phyloP scores from a whole-genome alignment of 768 basidiomycete genomes.

The Tricholoma flavovirens region DNA sequence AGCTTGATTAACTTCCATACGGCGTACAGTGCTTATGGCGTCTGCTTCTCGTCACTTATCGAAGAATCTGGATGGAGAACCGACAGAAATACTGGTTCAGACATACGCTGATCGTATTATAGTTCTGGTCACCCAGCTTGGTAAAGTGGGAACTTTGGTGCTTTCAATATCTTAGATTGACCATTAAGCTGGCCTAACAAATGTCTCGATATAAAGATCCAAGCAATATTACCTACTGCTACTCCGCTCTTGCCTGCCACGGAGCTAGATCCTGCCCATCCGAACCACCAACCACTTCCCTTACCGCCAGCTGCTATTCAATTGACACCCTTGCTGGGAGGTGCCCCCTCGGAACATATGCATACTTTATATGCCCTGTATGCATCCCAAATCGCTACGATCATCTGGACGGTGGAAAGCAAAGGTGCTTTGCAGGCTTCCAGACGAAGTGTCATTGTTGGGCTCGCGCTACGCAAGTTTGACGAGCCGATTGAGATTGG shows the following conservation, averaged over 20 bases:
- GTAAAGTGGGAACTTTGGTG: conserved; percentile 87
- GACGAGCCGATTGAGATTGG: conserved; percentile 21
- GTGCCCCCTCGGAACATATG: conserved; percentile 59
- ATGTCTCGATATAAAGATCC: conserved; percentile 48
- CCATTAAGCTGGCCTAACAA: conserved; percentile 5
- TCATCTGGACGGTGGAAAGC: conserved; percentile 63
- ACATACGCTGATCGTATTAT: conserved; percentile 74
- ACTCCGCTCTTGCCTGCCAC: conserved; percentile 41
- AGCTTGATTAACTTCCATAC: not conserved
- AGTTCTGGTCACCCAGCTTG: conserved; percentile 85
- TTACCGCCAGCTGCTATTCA: conserved; percentile 66
- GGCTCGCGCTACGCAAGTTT: conserved; percentile 55
- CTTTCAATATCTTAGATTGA: conserved; percentile 12
- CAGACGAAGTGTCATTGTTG: conserved; percentile 64
- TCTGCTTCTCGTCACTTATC: conserved; percentile 46
- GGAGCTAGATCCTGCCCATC: conserved; percentile 27
- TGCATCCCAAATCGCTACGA: conserved; percentile 79
- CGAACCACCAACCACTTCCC: conserved; percentile 39
- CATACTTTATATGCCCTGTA: conserved; percentile 76
- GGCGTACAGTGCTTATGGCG: not conserved
- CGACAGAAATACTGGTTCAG: conserved; percentile 76
- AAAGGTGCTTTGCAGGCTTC: conserved; percentile 33
- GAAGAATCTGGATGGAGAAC: conserved; percentile 45
- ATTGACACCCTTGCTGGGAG: conserved; percentile 74
- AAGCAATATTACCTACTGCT: conserved; percentile 69